Evolutionary conservation across 1,284 basidiomycete genomes (phyloP), one percentile per base, ranked within the genome.

Genomic region (Tremellales sp.): DNA sequence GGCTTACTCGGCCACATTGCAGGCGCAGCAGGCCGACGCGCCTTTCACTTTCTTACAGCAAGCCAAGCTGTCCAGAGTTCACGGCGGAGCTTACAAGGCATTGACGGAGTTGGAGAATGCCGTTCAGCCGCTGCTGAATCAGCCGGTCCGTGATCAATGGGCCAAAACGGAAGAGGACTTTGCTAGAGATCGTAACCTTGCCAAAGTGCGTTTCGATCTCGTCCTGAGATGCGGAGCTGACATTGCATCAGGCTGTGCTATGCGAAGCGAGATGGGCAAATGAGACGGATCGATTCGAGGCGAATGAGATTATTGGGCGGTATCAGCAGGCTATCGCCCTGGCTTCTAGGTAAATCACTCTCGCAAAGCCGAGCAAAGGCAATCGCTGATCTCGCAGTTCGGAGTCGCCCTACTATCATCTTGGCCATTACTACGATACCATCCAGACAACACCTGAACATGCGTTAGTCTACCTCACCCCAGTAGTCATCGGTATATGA

Each of bases 251-350:
- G 89, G 89, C 89, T 3, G 80, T 86, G 48, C 78, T 94, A 22
- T 78, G 97, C n/a, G 84, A 86, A 26, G 92, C 92, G 7, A 82
- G 90, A 10, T 97, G 96, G 88, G 88, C 92, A 80, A 82, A 86
- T 46, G 92, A 96, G 51, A 87, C 89, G 0, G 91, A 87, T 54
- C 81, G 96, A 3, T 80, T 84, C 64, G 86, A 87, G n/a, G 72
- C 76, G 15, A 81, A 81, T 36, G 76, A 82, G 8, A 82, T 94
- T 12, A 77, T 83, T 47, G 78, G 76, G 39, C 75, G 80, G 23
- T 87, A 86, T 68, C 70, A 76, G 21, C 74, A 80, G 25, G 84
- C 84, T 0, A 77, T 80, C 4, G 75, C 78, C 35, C 66, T 84
- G 22, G 80, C 80, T 49, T 75, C 78, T 12, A 78, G 80, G 87